Evolutionary conservation across 805 yeast species (phyloP), one percentile per base, ranked within the genome.

Genomic region (Spathaspora passalidarum): DNA sequence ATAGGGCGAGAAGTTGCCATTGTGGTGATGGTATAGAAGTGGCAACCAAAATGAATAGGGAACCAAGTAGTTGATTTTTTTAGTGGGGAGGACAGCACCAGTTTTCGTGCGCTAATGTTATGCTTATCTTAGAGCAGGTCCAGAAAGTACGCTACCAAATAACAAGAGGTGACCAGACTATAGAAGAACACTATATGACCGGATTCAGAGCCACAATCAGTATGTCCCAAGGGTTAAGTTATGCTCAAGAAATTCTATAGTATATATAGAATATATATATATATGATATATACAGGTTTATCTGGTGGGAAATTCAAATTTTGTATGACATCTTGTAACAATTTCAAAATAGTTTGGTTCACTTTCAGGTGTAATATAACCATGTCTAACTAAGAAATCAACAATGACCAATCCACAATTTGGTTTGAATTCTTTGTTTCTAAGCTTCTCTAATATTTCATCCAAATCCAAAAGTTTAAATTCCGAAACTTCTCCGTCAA

Each of bases 381-480:
- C 96, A 56, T 86, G 91, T 54, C 99, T 80, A n/a, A 91, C 77
- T 45, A 94, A 69, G 57, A 94, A 94, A 56, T 92, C 97, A 13
- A 90, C 73, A 23, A 87, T 71, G 2, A 91, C 84, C 25, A 81
- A 66, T 0, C 85, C 96, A 67, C 96, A 86, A 57, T 92, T 94
- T 21, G 96, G 96, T 63, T 92, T 94, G 70, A 94, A 94, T 56
- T 84, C 81, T 1, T 81, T 81, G 0, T 64, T 62, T 10, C 57
- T 57, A 22, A 92, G 56, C n/a, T 76, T 71, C 23, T 57, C 46
- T 29, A 74, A 49, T 1, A 88, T 79, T 50, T 86, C 84, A 3
- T 74, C 79, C 1, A 88, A 58, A 4, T 70, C 61, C 81, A 88
- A 71, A 38, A 91, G 68, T 47, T 65, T 56, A 63, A 94, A 94